These are phyloP conservation scores for Colletotrichum liaoningense DNA, from an alignment of 2,329 filamentous ascomycete genomes.

Conservation along the genomic window DNA sequence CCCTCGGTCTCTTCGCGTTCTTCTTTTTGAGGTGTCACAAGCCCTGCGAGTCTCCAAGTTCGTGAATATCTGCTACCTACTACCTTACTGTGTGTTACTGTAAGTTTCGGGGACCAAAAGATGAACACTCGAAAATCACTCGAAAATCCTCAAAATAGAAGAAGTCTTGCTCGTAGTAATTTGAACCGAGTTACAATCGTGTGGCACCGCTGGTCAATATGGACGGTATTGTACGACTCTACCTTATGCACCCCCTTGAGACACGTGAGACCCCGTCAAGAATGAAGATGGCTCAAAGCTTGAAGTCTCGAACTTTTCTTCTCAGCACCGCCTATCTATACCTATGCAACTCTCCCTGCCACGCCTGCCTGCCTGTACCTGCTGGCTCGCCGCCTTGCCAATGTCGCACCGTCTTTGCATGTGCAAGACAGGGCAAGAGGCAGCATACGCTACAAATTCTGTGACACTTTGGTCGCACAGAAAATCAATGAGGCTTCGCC, in stretches of 20 bases:
- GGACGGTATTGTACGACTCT: background rate
- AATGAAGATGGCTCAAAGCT: background rate
- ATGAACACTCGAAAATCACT: background rate
- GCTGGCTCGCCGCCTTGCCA: background rate
- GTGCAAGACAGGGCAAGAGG: background rate
- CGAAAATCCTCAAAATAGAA: background rate
- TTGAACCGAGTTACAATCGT: background rate
- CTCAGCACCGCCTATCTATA: too few relatives aligned
- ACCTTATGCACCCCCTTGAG: background rate
- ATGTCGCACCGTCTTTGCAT: background rate
- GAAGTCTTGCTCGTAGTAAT: background rate
- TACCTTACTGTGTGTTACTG: too few relatives aligned
- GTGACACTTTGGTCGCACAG: background rate
- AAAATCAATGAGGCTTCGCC: background rate
- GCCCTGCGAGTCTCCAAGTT: background rate
- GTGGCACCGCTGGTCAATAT: background rate
- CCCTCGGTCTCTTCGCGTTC: too few relatives aligned
- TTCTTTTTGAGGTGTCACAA: background rate
- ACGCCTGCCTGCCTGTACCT: too few relatives aligned
- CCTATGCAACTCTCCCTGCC: too few relatives aligned
- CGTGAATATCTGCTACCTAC: background rate
- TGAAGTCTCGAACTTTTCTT: too few relatives aligned
- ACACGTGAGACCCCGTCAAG: background rate
- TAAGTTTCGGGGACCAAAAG: background rate
- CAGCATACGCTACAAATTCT: too few relatives aligned